A percentile compares a stretch with the other conserved stretches of the same genome.
These are phyloP conservation scores for Backusella morwellensis DNA, from an alignment of 192 early-diverging fungal species.

Conservation along the genomic window DNA sequence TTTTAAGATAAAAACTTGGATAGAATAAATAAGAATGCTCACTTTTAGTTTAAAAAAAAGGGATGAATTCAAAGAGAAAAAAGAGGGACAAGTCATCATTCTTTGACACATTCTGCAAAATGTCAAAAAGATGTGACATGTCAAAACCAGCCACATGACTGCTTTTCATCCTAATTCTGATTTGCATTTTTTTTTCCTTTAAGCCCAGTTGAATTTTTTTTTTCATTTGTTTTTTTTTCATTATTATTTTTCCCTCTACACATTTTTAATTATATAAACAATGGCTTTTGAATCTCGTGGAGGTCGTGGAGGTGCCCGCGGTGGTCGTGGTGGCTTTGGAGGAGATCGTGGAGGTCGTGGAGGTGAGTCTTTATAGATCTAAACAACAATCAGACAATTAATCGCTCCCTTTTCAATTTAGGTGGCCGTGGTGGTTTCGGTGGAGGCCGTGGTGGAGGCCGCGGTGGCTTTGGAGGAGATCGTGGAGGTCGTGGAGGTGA, in stretches of 20 bases:
- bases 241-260: constrained; percentile 8
- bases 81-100: neutral
- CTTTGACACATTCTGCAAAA: neutral
- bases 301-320: constrained; percentile 25
- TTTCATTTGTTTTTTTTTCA: neutral
- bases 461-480: constrained; percentile 51
- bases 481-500: constrained; percentile 54
- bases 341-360: too few species aligned
- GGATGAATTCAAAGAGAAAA: neutral
- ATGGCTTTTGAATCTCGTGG: constrained; percentile 30
- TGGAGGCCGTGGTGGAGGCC: constrained; percentile 36
- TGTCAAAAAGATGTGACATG: neutral
- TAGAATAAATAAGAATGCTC: neutral
- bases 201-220: neutral
- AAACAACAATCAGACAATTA: too few species aligned
- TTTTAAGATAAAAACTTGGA: too few species aligned
- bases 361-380: too few species aligned
- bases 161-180: neutral
- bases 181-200: constrained; percentile 6
- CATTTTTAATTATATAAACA: constrained; percentile 8
- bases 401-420: too few species aligned
- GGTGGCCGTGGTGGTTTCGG: constrained; percentile 49
- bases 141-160: neutral
- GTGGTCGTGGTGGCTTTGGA: constrained; percentile 33
- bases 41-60: neutral